Percentiles rank a stretch among this genome's conserved stretches.
These are phyloP conservation scores for Leptodermis oblonga DNA, from an alignment of 257 asterid species.

Conservation along the genomic window DNA sequence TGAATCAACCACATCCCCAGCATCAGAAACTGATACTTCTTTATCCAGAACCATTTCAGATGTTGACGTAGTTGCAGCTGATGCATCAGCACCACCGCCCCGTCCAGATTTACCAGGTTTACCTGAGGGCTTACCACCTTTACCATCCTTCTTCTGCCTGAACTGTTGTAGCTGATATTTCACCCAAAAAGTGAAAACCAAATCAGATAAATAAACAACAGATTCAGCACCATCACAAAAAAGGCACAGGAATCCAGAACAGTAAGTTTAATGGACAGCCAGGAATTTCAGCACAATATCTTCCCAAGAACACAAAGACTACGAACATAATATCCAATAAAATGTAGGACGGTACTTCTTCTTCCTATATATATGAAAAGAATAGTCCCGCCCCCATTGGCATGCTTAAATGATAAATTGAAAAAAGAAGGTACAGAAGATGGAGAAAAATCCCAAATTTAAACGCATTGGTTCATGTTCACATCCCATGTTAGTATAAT, in stretches of 20 bases:
- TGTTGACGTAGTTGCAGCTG: constrained; percentile 23
- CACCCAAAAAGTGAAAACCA: constrained; percentile 3
- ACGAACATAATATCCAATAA: neutral
- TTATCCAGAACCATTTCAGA: constrained; percentile 37
- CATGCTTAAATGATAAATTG: no score
- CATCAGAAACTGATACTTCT: constrained; percentile 34
- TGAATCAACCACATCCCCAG: constrained; percentile 25
- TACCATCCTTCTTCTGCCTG: constrained; percentile 84
- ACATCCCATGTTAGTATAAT: neutral
- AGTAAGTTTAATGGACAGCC: neutral
- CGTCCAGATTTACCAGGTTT: constrained; percentile 60
- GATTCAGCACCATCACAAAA: neutral
- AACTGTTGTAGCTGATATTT: constrained; percentile 80
- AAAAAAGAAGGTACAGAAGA: no score
- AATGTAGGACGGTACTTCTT: neutral
- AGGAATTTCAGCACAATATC: no score
- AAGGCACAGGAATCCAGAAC: neutral
- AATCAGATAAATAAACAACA: neutral
- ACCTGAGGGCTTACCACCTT: constrained; percentile 59
- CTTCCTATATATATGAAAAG: neutral
- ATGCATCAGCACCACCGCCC: constrained; percentile 33
- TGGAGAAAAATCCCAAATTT: no score
- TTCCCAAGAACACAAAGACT: neutral
- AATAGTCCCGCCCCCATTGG: no score
- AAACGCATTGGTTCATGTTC: neutral